A percentile compares a stretch with the other conserved stretches of the same genome.
Conservation (phyloP, 2,329 filamentous ascomycete species). For the Ilyonectria robusta region DNA sequence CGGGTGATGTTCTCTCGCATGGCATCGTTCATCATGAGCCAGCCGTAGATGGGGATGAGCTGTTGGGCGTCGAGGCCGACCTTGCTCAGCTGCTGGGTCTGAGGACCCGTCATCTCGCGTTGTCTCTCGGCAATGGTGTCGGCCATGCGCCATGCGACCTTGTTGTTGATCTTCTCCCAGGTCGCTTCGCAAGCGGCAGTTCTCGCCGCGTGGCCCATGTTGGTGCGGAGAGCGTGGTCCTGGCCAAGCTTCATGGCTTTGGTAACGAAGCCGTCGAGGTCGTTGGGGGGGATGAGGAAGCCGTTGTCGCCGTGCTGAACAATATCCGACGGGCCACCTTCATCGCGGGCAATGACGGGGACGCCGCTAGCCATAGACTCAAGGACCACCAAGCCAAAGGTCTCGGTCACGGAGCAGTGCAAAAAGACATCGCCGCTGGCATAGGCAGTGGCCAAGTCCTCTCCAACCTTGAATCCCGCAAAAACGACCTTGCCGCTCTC, state of each 20-base stretch:
- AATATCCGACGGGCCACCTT: constrained; percentile 79
- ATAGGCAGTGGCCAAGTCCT: constrained; percentile 74
- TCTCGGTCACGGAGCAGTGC: constrained; percentile 80
- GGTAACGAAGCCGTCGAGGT: constrained; percentile 71
- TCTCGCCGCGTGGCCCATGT: constrained; percentile 65
- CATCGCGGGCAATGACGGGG: constrained; percentile 77
- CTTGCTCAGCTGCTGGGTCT: constrained; percentile 27
- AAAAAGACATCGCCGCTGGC: constrained; percentile 79
- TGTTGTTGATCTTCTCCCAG: constrained; percentile 81
- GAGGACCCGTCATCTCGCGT: constrained; percentile 45
- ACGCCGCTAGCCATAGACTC: constrained; percentile 81
- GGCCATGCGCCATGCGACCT: constrained; percentile 75
- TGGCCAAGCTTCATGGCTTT: constrained; percentile 65
- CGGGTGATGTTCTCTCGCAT: constrained; percentile 54
- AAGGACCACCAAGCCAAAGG: constrained; percentile 78
- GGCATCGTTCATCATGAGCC: constrained; percentile 59
- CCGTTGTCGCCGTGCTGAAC: constrained; percentile 72
- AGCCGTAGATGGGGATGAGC: constrained; percentile 59
- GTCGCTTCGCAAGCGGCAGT: constrained; percentile 73
- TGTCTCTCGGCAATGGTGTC: constrained; percentile 65
- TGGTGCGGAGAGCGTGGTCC: constrained; percentile 59
- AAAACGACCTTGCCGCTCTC: constrained; percentile 72
- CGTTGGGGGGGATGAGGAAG: constrained; percentile 71
- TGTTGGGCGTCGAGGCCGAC: constrained; percentile 46
- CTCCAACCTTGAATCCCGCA: constrained; percentile 74